These are phyloP conservation scores for Fonsecaea nubica DNA, from an alignment of 2,329 filamentous ascomycete genomes.

Conservation along the genomic window DNA sequence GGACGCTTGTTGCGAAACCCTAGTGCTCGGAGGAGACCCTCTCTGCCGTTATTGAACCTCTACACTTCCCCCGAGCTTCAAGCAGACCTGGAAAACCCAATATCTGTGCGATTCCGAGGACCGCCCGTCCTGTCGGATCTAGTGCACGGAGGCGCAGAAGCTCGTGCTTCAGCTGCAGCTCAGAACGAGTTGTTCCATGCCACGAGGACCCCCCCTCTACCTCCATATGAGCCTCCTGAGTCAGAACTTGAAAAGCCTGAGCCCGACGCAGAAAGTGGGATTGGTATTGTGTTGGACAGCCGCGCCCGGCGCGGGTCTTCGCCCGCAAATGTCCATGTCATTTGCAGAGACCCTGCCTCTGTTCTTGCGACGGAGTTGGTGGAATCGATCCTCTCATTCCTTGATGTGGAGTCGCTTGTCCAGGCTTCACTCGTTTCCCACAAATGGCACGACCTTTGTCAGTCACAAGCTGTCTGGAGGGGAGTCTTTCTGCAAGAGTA, in stretches of 20 bases:
- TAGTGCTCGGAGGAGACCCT: constrained; percentile 35
- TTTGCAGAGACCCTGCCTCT: constrained; percentile 59
- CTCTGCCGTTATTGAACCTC: constrained; percentile 38
- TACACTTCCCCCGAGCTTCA: constrained; percentile 16
- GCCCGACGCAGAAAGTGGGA: constrained; percentile 57
- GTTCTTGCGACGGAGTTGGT: constrained; percentile 65
- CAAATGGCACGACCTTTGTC: constrained; percentile 62
- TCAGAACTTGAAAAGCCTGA: constrained; percentile 41
- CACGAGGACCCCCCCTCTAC: constrained; percentile 40
- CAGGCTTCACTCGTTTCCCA: constrained; percentile 63
- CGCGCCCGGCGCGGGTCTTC: constrained; percentile 48
- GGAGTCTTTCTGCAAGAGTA: constrained; percentile 66
- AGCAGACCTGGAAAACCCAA: constrained; percentile 14
- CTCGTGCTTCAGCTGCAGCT: constrained; percentile 57
- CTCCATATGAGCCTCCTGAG: constrained; percentile 41
- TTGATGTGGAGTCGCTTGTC: constrained; percentile 64
- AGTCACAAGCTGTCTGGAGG: constrained; percentile 67
- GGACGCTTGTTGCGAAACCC: constrained; percentile 27
- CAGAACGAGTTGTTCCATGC: constrained; percentile 50
- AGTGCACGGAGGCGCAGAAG: constrained; percentile 52
- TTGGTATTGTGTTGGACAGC: constrained; percentile 50
- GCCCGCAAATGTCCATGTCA: constrained; percentile 46
- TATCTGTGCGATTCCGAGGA: constrained; percentile 42
- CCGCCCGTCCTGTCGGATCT: constrained; percentile 51
- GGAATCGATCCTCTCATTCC: constrained; percentile 64